A percentile compares a stretch with the other conserved stretches of the same genome.
Evolutionary conservation across 495 filamentous ascomycete species (phyloP).

Genomic region (Extremus antarcticus): DNA sequence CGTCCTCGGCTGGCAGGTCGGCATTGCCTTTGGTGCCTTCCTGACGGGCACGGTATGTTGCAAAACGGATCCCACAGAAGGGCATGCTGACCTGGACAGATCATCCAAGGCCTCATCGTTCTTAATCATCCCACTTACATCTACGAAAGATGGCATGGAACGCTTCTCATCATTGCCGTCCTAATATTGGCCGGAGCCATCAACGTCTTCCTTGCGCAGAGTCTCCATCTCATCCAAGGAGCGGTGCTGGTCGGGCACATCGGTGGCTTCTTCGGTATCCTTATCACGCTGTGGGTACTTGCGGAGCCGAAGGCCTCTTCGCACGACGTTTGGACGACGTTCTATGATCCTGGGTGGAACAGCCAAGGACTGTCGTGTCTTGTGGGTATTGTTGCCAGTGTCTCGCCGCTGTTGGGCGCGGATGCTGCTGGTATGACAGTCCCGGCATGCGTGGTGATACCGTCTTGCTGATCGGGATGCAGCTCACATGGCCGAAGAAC

Average conservation of each 20-base stretch:
- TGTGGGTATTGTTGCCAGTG: constrained; percentile 1
- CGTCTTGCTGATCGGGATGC: constrained; percentile 2
- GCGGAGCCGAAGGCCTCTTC: not conserved
- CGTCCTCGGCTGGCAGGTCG: constrained; percentile 9
- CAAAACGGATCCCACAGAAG: no score
- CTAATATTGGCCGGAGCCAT: constrained; percentile 4
- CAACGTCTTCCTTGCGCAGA: constrained; percentile 7
- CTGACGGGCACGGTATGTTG: constrained; percentile 1
- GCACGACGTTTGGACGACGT: constrained; percentile 21
- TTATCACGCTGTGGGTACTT: constrained; percentile 35
- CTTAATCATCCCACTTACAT: constrained; percentile 12
- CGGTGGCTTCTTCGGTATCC: constrained; percentile 29
- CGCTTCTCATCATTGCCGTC: constrained; percentile 9
- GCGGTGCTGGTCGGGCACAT: constrained; percentile 13
- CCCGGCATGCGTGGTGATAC: not conserved
- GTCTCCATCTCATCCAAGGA: constrained; percentile 10
- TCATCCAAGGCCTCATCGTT: constrained; percentile 7
- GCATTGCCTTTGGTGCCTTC: constrained; percentile 1
- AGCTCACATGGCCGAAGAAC: constrained; percentile 21
- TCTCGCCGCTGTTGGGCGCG: constrained; percentile 1
- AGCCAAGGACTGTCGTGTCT: not conserved
- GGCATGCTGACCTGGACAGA: no score
- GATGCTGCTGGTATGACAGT: constrained; percentile 6
- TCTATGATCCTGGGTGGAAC: constrained; percentile 11
- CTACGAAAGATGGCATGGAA: constrained; percentile 11